Base-by-base conservation (phyloP, 2,329 filamentous ascomycete species). In the Pseudocercospora pini-densiflorae region DNA sequence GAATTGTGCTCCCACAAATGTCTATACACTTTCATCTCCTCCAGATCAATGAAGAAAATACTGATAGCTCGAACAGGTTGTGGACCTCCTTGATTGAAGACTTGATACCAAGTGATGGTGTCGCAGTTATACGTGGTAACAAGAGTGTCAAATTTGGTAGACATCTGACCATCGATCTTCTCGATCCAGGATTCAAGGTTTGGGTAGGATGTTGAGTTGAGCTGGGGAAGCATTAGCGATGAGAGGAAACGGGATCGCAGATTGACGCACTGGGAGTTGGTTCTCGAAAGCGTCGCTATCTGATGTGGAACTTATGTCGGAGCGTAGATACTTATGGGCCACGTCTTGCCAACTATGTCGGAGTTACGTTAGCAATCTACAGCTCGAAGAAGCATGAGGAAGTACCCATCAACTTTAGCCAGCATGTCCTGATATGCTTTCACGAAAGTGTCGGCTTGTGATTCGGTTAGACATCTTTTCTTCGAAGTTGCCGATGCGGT, bases 91-190 rank as follows among this genome's bases (percentile, higher is more conserved):
- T 49, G 51, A 12, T 63, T 29, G 31, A 59, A 57, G 10, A 58
- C 53, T 21, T 64, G 43, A 19, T 64, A 64, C 36, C 62, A 64
- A 21, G 62, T 64, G 40, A 64, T 64, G 24, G 54, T 64, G 31
- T 64, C 40, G 21, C 62, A 59, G 23, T 64, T 51, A 43, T 64
- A 40, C 5, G 36, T 64, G 5, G 47, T 21, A 1, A 64, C 54
- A 29, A 64, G 27, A 21, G 62, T 64, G n/a, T 59, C 53, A 24
- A 59, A 51, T 1, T 24, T 54, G 3, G 29, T n/a, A 31, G 53
- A 36, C 55, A 47, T 59, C 27, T 64, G 54, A 5, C 24, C 54
- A 4, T 59, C 45, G 40, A 59, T 6, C n/a, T 59, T 59, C 24
- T 40, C 40, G 53, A 64, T 59, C 55, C 54, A 59, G 36, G 62